Percentiles rank a stretch among this genome's conserved stretches.
Conservation (phyloP, 768 basidiomycete genomes). For the Mycena latifolia region DNA sequence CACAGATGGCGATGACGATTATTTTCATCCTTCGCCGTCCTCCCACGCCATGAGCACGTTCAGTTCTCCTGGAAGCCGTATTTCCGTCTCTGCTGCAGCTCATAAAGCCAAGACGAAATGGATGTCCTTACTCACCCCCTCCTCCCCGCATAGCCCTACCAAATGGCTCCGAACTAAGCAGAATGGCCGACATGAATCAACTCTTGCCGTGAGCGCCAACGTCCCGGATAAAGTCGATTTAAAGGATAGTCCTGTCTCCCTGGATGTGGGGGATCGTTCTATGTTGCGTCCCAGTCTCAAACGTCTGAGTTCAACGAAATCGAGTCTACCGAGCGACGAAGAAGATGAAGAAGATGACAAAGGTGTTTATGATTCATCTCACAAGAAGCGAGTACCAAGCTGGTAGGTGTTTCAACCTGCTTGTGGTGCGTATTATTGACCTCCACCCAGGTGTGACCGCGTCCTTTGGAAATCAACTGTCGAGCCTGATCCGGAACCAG, state of each 20-base stretch:
- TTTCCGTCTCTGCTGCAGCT: constrained; percentile 55
- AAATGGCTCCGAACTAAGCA: constrained; percentile 47
- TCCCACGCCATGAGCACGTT: constrained; percentile 40
- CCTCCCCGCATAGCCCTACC: constrained; percentile 46
- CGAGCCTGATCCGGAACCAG: constrained; percentile 56
- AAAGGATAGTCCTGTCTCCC: constrained; percentile 10
- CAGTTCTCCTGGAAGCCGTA: constrained; percentile 49
- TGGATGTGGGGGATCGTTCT: constrained; percentile 22
- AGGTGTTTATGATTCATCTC: constrained; percentile 85
- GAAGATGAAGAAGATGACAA: constrained; percentile 59
- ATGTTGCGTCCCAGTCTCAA: constrained; percentile 42
- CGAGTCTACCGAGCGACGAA: constrained; percentile 52
- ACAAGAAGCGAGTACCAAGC: constrained; percentile 86
- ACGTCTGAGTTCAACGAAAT: constrained; percentile 48
- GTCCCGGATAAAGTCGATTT: constrained; percentile 11
- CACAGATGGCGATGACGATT: constrained; percentile 57
- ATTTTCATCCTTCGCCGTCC: constrained; percentile 47
- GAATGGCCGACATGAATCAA: constrained; percentile 21
- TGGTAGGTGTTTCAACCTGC: constrained; percentile 62
- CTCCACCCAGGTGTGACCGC: constrained; percentile 77
- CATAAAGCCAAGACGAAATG: constrained; percentile 70
- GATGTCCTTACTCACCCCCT: constrained; percentile 58
- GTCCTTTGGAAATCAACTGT: constrained; percentile 87
- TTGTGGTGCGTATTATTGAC: background rate
- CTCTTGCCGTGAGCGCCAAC: constrained; percentile 18